A percentile compares a stretch with the other conserved stretches of the same genome.
Evolutionary conservation across 148 eudicot genomes (phyloP).

Genomic region (Heliamphora exappendiculata): DNA sequence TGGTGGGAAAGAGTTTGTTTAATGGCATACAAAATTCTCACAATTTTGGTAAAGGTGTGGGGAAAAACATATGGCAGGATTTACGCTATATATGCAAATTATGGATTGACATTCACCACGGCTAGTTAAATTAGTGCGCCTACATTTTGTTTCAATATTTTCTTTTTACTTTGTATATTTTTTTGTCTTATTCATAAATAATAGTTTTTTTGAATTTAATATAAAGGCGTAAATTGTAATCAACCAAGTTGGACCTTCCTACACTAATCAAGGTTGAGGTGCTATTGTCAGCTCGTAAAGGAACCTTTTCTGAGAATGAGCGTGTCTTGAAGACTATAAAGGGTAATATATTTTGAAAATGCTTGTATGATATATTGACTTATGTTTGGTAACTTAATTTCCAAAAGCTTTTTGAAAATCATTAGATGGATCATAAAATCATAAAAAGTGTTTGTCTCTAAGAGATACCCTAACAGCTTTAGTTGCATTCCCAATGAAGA

Average conservation of each 20-base stretch:
- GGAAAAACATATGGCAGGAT: not conserved
- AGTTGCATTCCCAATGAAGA: not conserved
- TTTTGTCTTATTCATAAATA: constrained; percentile 1
- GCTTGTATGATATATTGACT: not conserved
- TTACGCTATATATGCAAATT: not conserved
- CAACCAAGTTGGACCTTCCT: constrained; percentile 53
- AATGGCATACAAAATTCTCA: not conserved
- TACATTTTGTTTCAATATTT: not conserved
- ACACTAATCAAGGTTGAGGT: constrained; percentile 78
- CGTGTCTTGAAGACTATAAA: constrained; percentile 88
- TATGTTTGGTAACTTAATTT: not conserved
- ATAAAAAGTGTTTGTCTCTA: not conserved
- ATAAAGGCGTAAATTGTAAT: not conserved
- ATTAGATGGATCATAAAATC: not conserved
- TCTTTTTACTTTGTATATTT: not conserved
- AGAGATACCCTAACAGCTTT: too few relatives aligned
- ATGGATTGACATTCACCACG: not conserved
- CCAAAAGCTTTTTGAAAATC: not conserved
- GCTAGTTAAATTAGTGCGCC: not conserved
- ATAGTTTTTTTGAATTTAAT: not conserved
- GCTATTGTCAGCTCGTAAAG: constrained; percentile 86
- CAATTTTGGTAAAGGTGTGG: not conserved
- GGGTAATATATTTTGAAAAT: constrained; percentile 40
- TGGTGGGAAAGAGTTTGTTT: not conserved
- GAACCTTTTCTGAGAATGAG: constrained; percentile 67